A percentile compares a stretch with the other conserved stretches of the same genome.
Evolutionary conservation across 2,329 filamentous ascomycete species (phyloP).

Genomic region (Elsinoe ampelina): DNA sequence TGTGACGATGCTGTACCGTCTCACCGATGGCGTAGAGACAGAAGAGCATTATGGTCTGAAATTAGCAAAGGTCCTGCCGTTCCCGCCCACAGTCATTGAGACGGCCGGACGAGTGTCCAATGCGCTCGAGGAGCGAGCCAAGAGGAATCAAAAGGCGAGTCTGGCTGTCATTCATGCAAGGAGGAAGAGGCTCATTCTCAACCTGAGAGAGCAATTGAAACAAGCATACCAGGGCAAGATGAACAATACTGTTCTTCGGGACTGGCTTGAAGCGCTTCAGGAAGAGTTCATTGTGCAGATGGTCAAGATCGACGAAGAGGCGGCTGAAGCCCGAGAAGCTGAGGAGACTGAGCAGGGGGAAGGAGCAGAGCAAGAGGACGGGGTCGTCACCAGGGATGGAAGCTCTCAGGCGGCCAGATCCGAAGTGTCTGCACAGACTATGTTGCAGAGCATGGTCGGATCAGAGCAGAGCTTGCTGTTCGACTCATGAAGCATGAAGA

Average conservation of each 20-base stretch:
- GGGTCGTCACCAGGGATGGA: not conserved
- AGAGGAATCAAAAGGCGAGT: constrained; percentile 48
- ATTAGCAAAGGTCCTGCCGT: constrained; percentile 63
- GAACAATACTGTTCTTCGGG: constrained; percentile 51
- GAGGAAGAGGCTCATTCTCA: constrained; percentile 64
- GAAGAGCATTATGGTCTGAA: constrained; percentile 76
- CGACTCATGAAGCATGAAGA: not conserved
- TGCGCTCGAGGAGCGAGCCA: constrained; percentile 44
- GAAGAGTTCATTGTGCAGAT: constrained; percentile 66
- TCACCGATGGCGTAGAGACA: constrained; percentile 60
- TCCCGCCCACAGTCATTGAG: constrained; percentile 59
- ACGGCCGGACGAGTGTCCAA: constrained; percentile 58
- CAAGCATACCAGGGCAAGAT: constrained; percentile 59
- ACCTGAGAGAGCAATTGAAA: constrained; percentile 60
- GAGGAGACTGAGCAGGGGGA: constrained; percentile 4
- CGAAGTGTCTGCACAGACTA: not conserved
- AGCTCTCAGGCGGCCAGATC: not conserved
- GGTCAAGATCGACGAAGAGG: constrained; percentile 52
- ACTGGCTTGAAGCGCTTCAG: constrained; percentile 59
- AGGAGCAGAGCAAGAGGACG: not conserved
- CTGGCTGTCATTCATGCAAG: constrained; percentile 49
- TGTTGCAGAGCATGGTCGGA: not conserved
- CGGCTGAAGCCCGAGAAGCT: constrained; percentile 14
- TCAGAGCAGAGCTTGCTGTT: constrained; percentile 4
- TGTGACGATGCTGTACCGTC: constrained; percentile 82